Base-by-base conservation (phyloP, 106 monocot genomes). In the Iris macrosiphon region DNA sequence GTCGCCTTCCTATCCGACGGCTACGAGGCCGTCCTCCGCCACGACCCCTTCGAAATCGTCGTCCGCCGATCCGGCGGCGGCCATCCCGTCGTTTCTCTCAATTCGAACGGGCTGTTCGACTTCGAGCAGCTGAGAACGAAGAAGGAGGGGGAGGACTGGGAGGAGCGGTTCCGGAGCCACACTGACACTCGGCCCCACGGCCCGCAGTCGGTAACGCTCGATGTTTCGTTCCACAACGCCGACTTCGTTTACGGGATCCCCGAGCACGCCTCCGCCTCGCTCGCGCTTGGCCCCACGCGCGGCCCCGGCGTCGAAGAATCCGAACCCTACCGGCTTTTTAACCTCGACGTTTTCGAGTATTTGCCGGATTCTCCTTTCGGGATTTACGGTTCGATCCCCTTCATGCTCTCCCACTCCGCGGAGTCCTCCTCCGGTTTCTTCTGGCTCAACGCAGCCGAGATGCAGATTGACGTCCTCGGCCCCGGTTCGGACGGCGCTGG, bases 391-490 rank as follows among this genome's bases (percentile, higher is more conserved):
- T 89, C 89, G 7, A 74, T 89, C 13, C 89, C 89, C 4, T 80
- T 80, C 65, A 89, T 89, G 89, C 48, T 89, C n/a, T 72, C 79
- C 25, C 89, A 89, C 31, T 83, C 80, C 17, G 5, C 39, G 13
- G 27, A 38, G 10, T 71, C 76, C 0, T 71, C 76, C 0, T 61
- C 79, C 2, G 89, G 89, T 1, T 89, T 89, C 65, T 89, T 89
- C 66, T 89, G 89, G 89, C 74, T 89, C 17, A 89, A 89, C 35
- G 72, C 84, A 7, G 89, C 89, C 0, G 89, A 89, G 50, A 84
- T 84, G 89, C 89, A 89, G 77, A 89, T 89, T 41, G 89, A 89
- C 28, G 89, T 89, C 32, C 77, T 89, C n/a, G 72, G 73, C 4
- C 73, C 80, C 7, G 89, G 83, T 3, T 89, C 79, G 89, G 79